A percentile compares a stretch with the other conserved stretches of the same genome.
These are phyloP conservation scores for Pterulicium gracile DNA, from an alignment of 1,284 basidiomycete species.

Conservation along the genomic window DNA sequence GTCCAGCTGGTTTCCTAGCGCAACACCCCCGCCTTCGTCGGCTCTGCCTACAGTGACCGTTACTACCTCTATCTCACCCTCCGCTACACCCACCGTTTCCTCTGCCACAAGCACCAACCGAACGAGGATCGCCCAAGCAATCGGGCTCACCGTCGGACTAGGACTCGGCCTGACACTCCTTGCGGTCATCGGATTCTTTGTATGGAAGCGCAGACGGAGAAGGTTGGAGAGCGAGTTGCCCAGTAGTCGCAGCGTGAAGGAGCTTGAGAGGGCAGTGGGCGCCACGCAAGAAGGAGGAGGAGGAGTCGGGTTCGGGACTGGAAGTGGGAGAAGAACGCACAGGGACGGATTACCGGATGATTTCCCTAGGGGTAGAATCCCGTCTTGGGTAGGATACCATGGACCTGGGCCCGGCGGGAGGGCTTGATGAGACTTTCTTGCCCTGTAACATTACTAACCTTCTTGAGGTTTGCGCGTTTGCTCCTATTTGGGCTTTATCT, in stretches of 20 bases:
- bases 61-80: slow-evolving; percentile 13
- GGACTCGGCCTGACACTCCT: slow-evolving; percentile 26
- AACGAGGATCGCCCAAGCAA: slow-evolving; percentile 21
- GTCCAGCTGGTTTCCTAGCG: slow-evolving; percentile 28
- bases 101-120: slow-evolving; percentile 11
- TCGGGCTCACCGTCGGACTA: slow-evolving; percentile 29
- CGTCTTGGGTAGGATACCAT: no score
- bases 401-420: no score
- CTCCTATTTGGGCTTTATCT: no score
- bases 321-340: neutral
- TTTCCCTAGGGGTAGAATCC: neutral
- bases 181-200: slow-evolving; percentile 18
- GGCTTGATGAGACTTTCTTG: no score
- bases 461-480: no score
- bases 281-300: no score
- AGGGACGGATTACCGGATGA: neutral
- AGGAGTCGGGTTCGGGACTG: neutral
- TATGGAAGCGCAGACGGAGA: slow-evolving; percentile 21
- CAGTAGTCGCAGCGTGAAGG: no score
- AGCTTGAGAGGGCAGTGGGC: no score
- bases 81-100: slow-evolving; percentile 7
- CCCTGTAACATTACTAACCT: no score
- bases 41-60: slow-evolving; percentile 22
- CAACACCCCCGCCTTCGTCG: slow-evolving; percentile 27
- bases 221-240: slow-evolving; percentile 7